A percentile compares a stretch with the other conserved stretches of the same genome.
Conservation (phyloP, 164 flowering plant species). For the Stephania yunnanensis region DNA sequence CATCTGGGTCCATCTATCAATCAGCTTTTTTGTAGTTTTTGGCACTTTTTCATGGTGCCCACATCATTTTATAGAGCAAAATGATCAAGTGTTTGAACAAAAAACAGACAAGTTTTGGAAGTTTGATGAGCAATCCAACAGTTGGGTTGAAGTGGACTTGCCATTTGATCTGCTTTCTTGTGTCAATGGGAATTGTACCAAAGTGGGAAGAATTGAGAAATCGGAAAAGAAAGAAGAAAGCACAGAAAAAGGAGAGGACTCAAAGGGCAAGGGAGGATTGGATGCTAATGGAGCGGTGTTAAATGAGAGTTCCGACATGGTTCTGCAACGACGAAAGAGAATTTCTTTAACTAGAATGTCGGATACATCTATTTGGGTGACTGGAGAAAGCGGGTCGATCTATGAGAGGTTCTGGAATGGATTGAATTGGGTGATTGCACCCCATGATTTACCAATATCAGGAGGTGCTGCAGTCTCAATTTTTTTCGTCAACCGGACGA, state of each 20-base stretch:
- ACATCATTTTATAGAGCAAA: slow-evolving; percentile 22
- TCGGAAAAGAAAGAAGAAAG: slow-evolving; percentile 9
- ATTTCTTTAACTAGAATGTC: slow-evolving; percentile 63
- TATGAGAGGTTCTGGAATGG: slow-evolving; percentile 97
- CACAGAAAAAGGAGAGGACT: slow-evolving; percentile 10
- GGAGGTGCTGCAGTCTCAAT: slow-evolving; percentile 55
- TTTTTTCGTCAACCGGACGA: slow-evolving; percentile 58
- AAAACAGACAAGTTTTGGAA: slow-evolving; percentile 63
- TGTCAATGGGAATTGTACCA: slow-evolving; percentile 48
- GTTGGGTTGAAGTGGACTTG: slow-evolving; percentile 61
- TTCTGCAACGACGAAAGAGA: slow-evolving; percentile 53
- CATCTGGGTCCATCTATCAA: slow-evolving; percentile 24
- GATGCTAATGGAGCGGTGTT: slow-evolving; percentile 9
- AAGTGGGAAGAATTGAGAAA: slow-evolving; percentile 43
- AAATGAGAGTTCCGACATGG: slow-evolving; percentile 17
- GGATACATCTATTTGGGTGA: slow-evolving; percentile 68
- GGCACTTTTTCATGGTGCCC: slow-evolving; percentile 37
- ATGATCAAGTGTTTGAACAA: slow-evolving; percentile 38
- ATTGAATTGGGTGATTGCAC: slow-evolving; percentile 81
- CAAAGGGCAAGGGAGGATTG: slow-evolving; percentile 12
- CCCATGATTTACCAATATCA: slow-evolving; percentile 57
- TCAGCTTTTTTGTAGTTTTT: slow-evolving; percentile 14
- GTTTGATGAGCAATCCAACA: slow-evolving; percentile 54
- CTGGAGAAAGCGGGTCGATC: slow-evolving; percentile 78
- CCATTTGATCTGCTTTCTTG: slow-evolving; percentile 75